Evolutionary conservation across 2,329 filamentous ascomycete species (phyloP).

Genomic region (Bimuria novae-zelandiae): DNA sequence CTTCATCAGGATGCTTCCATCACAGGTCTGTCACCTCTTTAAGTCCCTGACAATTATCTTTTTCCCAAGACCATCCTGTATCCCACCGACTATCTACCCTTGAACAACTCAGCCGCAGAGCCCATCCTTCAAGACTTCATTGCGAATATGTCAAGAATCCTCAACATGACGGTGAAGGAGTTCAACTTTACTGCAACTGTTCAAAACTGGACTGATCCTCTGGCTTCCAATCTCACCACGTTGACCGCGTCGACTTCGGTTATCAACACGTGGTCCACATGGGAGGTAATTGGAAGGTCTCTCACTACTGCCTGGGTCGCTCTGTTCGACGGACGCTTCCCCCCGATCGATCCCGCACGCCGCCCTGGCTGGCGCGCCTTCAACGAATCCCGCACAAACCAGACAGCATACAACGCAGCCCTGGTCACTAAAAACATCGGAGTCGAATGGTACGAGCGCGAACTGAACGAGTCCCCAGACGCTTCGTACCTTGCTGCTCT

Average conservation of each 20-base stretch:
- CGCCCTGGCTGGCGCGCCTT: slow-evolving; percentile 34
- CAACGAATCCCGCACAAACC: slow-evolving; percentile 28
- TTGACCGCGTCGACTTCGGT: slow-evolving; percentile 34
- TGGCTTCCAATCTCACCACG: slow-evolving; percentile 37
- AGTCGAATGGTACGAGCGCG: slow-evolving; percentile 47
- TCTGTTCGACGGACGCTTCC: slow-evolving; percentile 46
- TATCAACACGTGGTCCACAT: slow-evolving; percentile 43
- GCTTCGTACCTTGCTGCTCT: slow-evolving; percentile 41
- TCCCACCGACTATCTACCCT: slow-evolving; percentile 48
- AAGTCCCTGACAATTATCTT: slow-evolving; percentile 37
- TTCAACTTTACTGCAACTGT: slow-evolving; percentile 45
- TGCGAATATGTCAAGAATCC: slow-evolving; percentile 39
- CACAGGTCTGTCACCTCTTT: slow-evolving; percentile 45
- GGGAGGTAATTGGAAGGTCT: slow-evolving; percentile 38
- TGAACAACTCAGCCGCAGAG: slow-evolving; percentile 48
- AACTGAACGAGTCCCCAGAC: slow-evolving; percentile 38
- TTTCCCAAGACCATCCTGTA: slow-evolving; percentile 50
- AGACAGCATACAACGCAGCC: slow-evolving; percentile 23
- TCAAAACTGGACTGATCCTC: slow-evolving; percentile 27
- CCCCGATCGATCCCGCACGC: slow-evolving; percentile 46
- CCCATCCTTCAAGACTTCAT: slow-evolving; percentile 47
- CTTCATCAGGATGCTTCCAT: slow-evolving; percentile 42
- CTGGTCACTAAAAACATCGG: slow-evolving; percentile 36
- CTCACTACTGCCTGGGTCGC: slow-evolving; percentile 39
- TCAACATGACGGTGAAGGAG: slow-evolving; percentile 46